Conservation (phyloP, 2,329 filamentous ascomycete species). For the Hypoxylon sp. region DNA sequence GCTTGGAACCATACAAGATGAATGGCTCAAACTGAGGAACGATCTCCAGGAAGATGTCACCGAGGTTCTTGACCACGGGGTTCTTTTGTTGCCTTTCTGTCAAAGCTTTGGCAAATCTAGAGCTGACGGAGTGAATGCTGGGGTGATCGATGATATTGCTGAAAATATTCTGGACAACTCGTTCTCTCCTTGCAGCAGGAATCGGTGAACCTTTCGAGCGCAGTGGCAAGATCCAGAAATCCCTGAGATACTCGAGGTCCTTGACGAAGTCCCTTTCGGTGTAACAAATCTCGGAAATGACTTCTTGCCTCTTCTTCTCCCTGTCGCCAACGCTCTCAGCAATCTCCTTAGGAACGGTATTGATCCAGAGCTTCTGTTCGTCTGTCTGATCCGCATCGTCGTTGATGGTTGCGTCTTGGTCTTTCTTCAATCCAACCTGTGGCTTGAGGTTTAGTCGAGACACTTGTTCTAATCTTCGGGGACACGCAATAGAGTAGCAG, state of each 20-base stretch:
- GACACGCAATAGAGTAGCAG: conserved; percentile 98
- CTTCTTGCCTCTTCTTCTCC: conserved; percentile 97
- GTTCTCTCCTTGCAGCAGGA: conserved; percentile 87
- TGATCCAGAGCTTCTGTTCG: conserved; percentile 99
- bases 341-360: conserved; percentile 95
- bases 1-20: conserved; percentile 95
- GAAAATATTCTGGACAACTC: conserved; percentile 94
- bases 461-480: conserved; percentile 92
- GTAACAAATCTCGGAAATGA: conserved; percentile 98
- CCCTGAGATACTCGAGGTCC: conserved; percentile 95
- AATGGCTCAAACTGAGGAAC: conserved; percentile 96
- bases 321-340: conserved; percentile 89
- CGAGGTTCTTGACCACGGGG: conserved; percentile 89
- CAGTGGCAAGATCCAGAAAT: conserved; percentile 98
- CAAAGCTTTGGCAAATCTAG: conserved; percentile 86
- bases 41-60: conserved; percentile 94
- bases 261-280: conserved; percentile 99
- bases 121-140: conserved; percentile 90
- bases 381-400: conserved; percentile 88
- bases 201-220: conserved; percentile 88
- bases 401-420: conserved; percentile 70
- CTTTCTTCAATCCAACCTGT: conserved; percentile 84
- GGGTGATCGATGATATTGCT: conserved; percentile 90
- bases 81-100: conserved; percentile 92
- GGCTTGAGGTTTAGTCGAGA: conserved; percentile 94